Evolutionary conservation across 202 grass and related monocot species (phyloP), one percentile per base, ranked within the genome.

Genomic region (Schoenoplectus triqueter): DNA sequence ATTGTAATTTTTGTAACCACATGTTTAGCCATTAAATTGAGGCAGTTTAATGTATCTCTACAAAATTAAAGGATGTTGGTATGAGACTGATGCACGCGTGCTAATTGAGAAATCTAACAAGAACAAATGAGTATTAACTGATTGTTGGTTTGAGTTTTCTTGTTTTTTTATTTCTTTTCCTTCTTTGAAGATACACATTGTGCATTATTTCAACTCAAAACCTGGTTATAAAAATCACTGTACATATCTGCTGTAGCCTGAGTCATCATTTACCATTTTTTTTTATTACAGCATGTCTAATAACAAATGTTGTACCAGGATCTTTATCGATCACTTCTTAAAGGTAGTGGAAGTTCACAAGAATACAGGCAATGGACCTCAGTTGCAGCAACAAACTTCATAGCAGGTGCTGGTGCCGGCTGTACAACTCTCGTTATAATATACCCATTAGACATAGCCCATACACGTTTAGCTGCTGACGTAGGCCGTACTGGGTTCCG

Each of bases 391-490:
- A 86, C 88, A 48, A 99, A 99, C 61, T 94, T 99, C 82, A 54
- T 94, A 18, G 93, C 96, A 52, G 96, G 96, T 69, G 93, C 96
- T 62, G 88, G 87, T 15, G 96, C 96, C 0, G 96, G 96, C 72
- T 99, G 96, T 69, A 99, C 96, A 6, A 96, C 96, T 31, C 89
- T 96, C 44, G 90, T 96, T 65, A 91, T 94, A 83, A 96, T 96
- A 50, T 99, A 99, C 61, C 96, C 96, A 2, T 90, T 99, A 3
- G 96, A 99, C 85, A 99, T 99, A 14, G 91, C 96, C 20, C 96
- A 99, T 66, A 99, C 96, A 15, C 93, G 96, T 41, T 88, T 96
- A 68, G 96, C 96, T 41, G 96, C 96, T 41, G 96, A 99, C 70
- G 65, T 99, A 9, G 96, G 96, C 13, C 78, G 56, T 55, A 91